Percentiles rank a stretch among this genome's conserved stretches.
Conservation (phyloP, 2,329 filamentous ascomycete species). For the Ceratocystis alfenasii region DNA sequence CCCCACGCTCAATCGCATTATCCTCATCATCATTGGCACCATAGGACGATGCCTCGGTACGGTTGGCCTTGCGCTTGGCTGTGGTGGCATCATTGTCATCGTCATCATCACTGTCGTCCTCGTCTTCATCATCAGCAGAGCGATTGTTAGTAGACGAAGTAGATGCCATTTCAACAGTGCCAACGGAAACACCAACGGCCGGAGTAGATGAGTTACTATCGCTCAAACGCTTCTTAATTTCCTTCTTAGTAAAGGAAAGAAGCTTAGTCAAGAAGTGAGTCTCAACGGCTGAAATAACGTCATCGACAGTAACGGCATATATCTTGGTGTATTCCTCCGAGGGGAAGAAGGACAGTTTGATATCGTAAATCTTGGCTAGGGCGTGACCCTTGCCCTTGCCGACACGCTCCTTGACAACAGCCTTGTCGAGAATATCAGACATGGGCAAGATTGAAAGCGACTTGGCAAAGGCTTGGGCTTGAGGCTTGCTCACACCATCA, state of each 20-base stretch:
- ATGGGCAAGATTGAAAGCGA: conserved; percentile 78
- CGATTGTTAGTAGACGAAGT: conserved; percentile 29
- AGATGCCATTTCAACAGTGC: conserved; percentile 41
- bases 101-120: conserved; percentile 59
- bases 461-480: conserved; percentile 75
- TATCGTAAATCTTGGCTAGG: conserved; percentile 73
- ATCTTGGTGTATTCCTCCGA: conserved; percentile 69
- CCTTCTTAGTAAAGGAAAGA: conserved; percentile 56
- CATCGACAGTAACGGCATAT: conserved; percentile 68
- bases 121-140: conserved; percentile 49
- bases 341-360: conserved; percentile 74
- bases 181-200: conserved; percentile 50
- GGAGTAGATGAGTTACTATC: conserved; percentile 59
- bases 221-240: conserved; percentile 69
- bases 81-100: conserved; percentile 68
- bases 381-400: conserved; percentile 56
- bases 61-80: conserved; percentile 63
- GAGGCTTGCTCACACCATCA: conserved; percentile 53
- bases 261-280: conserved; percentile 63
- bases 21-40: conserved; percentile 90
- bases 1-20: conserved; percentile 56
- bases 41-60: conserved; percentile 73
- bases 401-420: conserved; percentile 67
- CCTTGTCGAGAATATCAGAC: conserved; percentile 70
- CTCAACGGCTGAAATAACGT: conserved; percentile 73